Base-by-base conservation (phyloP, 2,329 filamentous ascomycete genomes). In the Arachnomyces sp. region DNA sequence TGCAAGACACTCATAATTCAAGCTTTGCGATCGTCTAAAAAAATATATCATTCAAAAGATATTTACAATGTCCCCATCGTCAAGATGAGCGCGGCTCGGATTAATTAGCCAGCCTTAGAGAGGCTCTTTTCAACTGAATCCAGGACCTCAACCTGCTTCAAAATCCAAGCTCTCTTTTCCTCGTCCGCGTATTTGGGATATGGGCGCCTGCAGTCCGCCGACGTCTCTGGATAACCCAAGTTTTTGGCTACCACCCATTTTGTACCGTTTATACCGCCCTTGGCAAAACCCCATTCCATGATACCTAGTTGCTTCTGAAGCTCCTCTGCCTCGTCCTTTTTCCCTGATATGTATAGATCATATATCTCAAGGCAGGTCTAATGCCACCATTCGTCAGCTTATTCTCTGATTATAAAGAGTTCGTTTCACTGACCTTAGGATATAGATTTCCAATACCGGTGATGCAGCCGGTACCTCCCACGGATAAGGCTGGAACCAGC, bases 371-470 rank as follows among this genome's bases (percentile, higher is more conserved):
- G 57, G 51, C 69, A 75, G n/a, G 56, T 46, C 53, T 59, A 36
- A 21, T 38, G 15, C 9, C 9, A 13, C 12, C 11, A 28, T 36
- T 9, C 36, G 7, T 29, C 11, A 13, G 7, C 9, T 7, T 8
- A 39, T 11, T 16, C 31, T 11, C 11, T 15, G 7, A 13, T 7
- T 9, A 21, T 17, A 13, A 39, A 30, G 18, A 12, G 11, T 15
- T 13, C 17, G n/a, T 21, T 15, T 12, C 15, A 41, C 47, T 47
- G 31, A 55, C 60, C 52, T 69, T 71, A 7, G 77, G 78, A 49
- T 75, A 78, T 2, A 82, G 63, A 47, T 83, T 82, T 17, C 70
- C 79, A 45, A 82, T 74, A 3, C 76, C 78, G 0, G 78, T 75
- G 36, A 83, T 76, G 47, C 72, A 76, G 7, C 80, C 79, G 2